Evolutionary conservation across 1,284 basidiomycete genomes (phyloP), one percentile per base, ranked within the genome.

Genomic region (Termitomyces sp.): DNA sequence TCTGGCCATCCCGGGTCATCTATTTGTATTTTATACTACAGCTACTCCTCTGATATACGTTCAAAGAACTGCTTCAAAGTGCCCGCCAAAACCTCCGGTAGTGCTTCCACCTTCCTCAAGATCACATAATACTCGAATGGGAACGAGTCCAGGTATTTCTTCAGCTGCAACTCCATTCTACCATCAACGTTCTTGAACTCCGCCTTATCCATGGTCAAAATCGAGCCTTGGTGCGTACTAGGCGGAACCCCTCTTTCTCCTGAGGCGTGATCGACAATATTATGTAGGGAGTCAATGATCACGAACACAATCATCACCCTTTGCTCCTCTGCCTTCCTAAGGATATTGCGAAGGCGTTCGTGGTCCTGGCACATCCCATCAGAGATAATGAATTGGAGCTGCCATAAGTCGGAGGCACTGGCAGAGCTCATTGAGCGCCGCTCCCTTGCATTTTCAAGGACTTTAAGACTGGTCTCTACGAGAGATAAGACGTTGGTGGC

Each of bases 71-170:
- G 95, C 61, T 93, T 86, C 54, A 99, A 74, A 1, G 94, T 97
- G 40, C 88, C 85, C n/a, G 91, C 80, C 57, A 99, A 73, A 11
- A 98, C 92, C 51, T 93, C 90, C 0, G 97, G 97, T 40, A 99
- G 73, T 4, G 93, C 85, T 68, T 97, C 93, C 37, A 97, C 93
- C 62, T 91, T 84, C 55, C 93, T 78, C 42, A 99, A 73, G 14
- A 99, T 90, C 46, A 98, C 89, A 62, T 95, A 99, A 68, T 97
- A 97, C 72, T 97, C 93, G 73, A 99, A 99, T 0, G 97, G 97
- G 81, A 99, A 99, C 3, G 92, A 89, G 66, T 98, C 94, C 61
- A 97, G 71, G 68, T 98, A 98, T 46, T 91, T 83, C 62, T 89
- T 80, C 77, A 97, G 84, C 65, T 91, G 84, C 60, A 99, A 74